phyloP scores from a whole-genome alignment of 2,329 filamentous ascomycete species.

The Alternaria consortialis region DNA sequence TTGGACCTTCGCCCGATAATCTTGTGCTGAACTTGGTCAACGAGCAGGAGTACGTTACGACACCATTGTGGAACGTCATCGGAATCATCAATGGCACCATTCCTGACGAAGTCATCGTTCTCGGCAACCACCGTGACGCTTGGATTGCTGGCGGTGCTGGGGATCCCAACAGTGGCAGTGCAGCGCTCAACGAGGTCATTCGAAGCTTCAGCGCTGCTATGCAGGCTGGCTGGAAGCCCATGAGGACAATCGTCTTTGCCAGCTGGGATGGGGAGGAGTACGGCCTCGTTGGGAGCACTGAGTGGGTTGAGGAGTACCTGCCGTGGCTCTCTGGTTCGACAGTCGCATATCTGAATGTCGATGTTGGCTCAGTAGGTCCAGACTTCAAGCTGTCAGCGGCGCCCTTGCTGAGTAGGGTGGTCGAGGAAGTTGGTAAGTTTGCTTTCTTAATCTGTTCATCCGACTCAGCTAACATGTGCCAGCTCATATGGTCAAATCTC shows the following conservation, averaged over 20 bases:
- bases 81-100: conserved; percentile 90
- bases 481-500: conserved; percentile 51
- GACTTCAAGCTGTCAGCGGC: conserved; percentile 72
- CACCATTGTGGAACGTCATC: conserved; percentile 75
- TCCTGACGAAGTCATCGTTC: conserved; percentile 82
- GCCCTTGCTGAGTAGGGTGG: conserved; percentile 76
- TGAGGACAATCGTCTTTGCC: conserved; percentile 90
- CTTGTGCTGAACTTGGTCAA: conserved; percentile 63
- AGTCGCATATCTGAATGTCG: conserved; percentile 87
- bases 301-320: conserved; percentile 91
- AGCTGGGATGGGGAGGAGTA: conserved; percentile 78
- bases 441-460: background rate
- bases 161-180: conserved; percentile 84
- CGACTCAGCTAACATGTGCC: conserved; percentile 17
- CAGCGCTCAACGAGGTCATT: conserved; percentile 80
- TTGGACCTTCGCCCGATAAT: conserved; percentile 80
- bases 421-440: conserved; percentile 68
- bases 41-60: conserved; percentile 60
- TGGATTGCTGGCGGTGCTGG: conserved; percentile 87
- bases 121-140: conserved; percentile 93
- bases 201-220: conserved; percentile 77
- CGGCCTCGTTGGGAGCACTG: conserved; percentile 83
- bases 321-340: conserved; percentile 78
- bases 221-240: conserved; percentile 79
- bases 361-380: conserved; percentile 74